These are phyloP conservation scores for Arthroderma uncinatum DNA, from an alignment of 2,329 filamentous ascomycete species.

Conservation along the genomic window DNA sequence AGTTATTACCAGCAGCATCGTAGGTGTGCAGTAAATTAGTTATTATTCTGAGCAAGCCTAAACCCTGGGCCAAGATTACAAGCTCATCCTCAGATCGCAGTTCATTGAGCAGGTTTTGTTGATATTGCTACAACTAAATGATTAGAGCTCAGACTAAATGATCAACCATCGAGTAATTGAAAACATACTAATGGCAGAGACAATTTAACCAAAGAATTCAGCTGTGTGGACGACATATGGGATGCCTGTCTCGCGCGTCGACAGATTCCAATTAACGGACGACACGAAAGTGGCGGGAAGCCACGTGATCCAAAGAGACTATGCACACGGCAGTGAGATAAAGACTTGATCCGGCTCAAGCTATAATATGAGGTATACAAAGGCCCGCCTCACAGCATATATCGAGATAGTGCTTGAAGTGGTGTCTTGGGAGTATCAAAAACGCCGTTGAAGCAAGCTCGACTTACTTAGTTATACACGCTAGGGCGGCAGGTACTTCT, in stretches of 20 bases:
- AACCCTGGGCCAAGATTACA: slow-evolving; percentile 78
- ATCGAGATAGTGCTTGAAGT: neutral
- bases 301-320: slow-evolving; percentile 5
- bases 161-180: neutral
- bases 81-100: slow-evolving; percentile 85
- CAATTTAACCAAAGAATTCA: slow-evolving; percentile 41
- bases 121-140: slow-evolving; percentile 52
- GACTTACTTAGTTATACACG: neutral
- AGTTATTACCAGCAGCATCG: slow-evolving; percentile 87
- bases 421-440: neutral
- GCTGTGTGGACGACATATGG: slow-evolving; percentile 12
- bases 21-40: slow-evolving; percentile 96
- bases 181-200: slow-evolving; percentile 47
- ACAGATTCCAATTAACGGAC: neutral
- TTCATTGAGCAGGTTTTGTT: slow-evolving; percentile 89
- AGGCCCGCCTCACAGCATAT: neutral
- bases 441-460: neutral
- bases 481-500: neutral
- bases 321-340: neutral
- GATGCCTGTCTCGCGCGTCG: neutral
- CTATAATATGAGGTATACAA: neutral
- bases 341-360: neutral
- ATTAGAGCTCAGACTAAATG: neutral
- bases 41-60: slow-evolving; percentile 81
- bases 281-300: slow-evolving; percentile 7